Evolutionary conservation across 2,329 filamentous ascomycete species (phyloP).

Genomic region (Xylaria polymorpha): DNA sequence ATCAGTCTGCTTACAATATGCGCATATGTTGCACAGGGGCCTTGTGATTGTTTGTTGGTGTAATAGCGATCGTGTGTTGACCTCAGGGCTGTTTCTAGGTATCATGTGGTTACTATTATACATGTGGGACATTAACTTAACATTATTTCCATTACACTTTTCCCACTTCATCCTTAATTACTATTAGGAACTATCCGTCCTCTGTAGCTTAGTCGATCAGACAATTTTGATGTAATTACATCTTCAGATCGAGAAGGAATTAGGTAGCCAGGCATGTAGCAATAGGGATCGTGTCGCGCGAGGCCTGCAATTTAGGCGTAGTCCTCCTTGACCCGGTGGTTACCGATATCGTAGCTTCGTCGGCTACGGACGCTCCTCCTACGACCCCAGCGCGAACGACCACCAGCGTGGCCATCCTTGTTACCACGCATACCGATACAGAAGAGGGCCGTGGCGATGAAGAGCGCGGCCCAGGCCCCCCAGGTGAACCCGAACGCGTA

Average conservation of each 20-base stretch:
- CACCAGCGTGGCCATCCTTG: slow-evolving; percentile 54
- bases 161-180: not conserved
- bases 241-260: not conserved
- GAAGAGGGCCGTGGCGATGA: slow-evolving; percentile 76
- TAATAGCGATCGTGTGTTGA: not conserved
- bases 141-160: slow-evolving; percentile 9
- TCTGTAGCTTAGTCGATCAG: not conserved
- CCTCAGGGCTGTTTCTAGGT: not conserved
- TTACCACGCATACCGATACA: slow-evolving; percentile 68
- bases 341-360: slow-evolving; percentile 65
- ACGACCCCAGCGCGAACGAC: slow-evolving; percentile 60
- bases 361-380: slow-evolving; percentile 64
- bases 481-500: slow-evolving; percentile 83
- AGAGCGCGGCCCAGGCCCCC: slow-evolving; percentile 74
- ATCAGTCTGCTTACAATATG: no score
- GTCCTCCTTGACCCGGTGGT: slow-evolving; percentile 76
- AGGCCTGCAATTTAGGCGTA: slow-evolving; percentile 63
- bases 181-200: not conserved
- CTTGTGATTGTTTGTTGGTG: not conserved
- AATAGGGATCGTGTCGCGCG: not conserved
- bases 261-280: not conserved
- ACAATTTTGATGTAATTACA: not conserved
- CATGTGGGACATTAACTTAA: slow-evolving; percentile 28
- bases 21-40: not conserved
- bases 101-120: not conserved